phyloP scores from a whole-genome alignment of 1,284 basidiomycete species.

The Cronartium ribicola region DNA sequence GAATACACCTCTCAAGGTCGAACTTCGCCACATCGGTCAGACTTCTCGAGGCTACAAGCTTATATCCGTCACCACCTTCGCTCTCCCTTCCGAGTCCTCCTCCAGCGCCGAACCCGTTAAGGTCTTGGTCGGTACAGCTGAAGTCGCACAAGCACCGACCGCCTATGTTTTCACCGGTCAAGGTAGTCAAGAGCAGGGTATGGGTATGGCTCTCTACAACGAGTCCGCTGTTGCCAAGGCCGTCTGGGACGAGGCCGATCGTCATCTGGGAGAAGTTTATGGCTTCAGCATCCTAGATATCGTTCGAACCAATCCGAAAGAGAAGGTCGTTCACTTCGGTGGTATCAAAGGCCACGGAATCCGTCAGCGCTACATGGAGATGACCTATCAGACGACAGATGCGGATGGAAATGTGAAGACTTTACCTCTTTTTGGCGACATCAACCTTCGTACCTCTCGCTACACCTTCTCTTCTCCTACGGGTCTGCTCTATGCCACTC shows the following conservation, averaged over 20 bases:
- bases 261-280: slow-evolving; percentile 85
- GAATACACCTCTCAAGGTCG: slow-evolving; percentile 78
- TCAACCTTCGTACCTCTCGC: slow-evolving; percentile 74
- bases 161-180: slow-evolving; percentile 98
- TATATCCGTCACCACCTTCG: slow-evolving; percentile 82
- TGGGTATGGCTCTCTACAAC: slow-evolving; percentile 99
- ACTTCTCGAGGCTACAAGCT: slow-evolving; percentile 81
- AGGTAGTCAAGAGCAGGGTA: slow-evolving; percentile 94
- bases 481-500: slow-evolving; percentile 92
- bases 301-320: slow-evolving; percentile 93
- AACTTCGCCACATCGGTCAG: slow-evolving; percentile 85
- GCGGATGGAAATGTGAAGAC: slow-evolving; percentile 91
- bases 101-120: slow-evolving; percentile 54
- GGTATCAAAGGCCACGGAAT: slow-evolving; percentile 97
- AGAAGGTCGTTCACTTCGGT: slow-evolving; percentile 97
- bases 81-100: slow-evolving; percentile 65
- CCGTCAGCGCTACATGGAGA: slow-evolving; percentile 96
- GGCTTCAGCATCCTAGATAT: slow-evolving; percentile 98
- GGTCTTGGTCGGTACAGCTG: slow-evolving; percentile 84
- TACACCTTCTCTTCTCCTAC: slow-evolving; percentile 96
- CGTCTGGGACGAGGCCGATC: slow-evolving; percentile 95
- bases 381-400: slow-evolving; percentile 80
- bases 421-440: slow-evolving; percentile 82
- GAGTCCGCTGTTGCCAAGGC: slow-evolving; percentile 85
- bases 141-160: slow-evolving; percentile 85